Evolutionary conservation across 1,284 basidiomycete species (phyloP).

Genomic region (Singerocomus rubriflavus): DNA sequence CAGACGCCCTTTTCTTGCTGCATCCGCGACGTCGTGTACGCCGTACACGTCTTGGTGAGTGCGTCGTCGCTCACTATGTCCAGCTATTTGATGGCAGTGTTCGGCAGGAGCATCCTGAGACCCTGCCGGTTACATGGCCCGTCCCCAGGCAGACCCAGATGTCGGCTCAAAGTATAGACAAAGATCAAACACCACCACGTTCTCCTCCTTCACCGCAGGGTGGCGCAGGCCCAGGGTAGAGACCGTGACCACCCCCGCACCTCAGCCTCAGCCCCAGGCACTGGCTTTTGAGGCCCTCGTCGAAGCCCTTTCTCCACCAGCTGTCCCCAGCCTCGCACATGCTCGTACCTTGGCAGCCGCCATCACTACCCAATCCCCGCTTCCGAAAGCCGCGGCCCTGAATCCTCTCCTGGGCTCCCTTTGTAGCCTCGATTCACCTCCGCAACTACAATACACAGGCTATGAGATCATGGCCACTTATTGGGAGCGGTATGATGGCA

Average conservation of each 20-base stretch:
- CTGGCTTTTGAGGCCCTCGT: conserved; percentile 48
- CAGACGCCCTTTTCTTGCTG: background rate
- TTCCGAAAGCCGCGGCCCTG: conserved; percentile 45
- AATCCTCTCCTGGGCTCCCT: conserved; percentile 57
- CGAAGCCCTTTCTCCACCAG: conserved; percentile 50
- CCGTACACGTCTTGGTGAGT: conserved; percentile 16
- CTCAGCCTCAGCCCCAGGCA: conserved; percentile 20
- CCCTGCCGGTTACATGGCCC: conserved; percentile 27
- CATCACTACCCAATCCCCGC: conserved; percentile 46
- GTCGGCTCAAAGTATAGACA: conserved; percentile 34
- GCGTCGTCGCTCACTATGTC: background rate
- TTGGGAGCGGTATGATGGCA: conserved; percentile 53
- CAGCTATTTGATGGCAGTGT: conserved; percentile 7
- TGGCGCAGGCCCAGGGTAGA: conserved; percentile 45
- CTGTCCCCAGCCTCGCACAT: conserved; percentile 53
- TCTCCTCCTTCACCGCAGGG: conserved; percentile 32
- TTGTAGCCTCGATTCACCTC: conserved; percentile 50
- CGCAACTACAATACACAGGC: conserved; percentile 58
- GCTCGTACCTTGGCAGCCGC: conserved; percentile 41
- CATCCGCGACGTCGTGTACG: conserved; percentile 10
- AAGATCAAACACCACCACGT: conserved; percentile 46
- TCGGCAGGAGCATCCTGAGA: conserved; percentile 8
- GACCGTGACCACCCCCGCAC: conserved; percentile 27
- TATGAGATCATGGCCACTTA: conserved; percentile 69
- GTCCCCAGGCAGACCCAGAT: conserved; percentile 37